Percentiles rank a stretch among this genome's conserved stretches.
Evolutionary conservation across 2,329 filamentous ascomycete species (phyloP).

Genomic region (Stagonosporopsis tanaceti): DNA sequence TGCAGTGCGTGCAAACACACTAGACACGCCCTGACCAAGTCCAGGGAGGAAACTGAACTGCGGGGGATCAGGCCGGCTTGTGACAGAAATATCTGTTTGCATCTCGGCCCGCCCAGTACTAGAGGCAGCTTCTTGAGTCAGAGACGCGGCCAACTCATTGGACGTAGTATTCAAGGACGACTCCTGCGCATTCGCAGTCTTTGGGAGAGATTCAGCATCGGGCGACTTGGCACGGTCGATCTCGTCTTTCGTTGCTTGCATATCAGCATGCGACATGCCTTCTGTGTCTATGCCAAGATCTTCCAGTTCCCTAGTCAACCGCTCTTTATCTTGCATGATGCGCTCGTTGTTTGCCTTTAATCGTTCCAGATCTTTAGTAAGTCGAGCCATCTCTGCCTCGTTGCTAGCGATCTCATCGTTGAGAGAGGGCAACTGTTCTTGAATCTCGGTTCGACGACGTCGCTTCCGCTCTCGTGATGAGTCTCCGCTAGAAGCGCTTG

Average conservation of each 20-base stretch:
- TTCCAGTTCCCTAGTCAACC: slow-evolving; percentile 59
- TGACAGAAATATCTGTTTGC: not conserved
- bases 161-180: not conserved
- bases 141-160: not conserved
- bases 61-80: not conserved
- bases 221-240: slow-evolving; percentile 41
- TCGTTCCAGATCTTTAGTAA: slow-evolving; percentile 57
- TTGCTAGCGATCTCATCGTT: slow-evolving; percentile 55
- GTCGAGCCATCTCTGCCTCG: slow-evolving; percentile 49
- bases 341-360: slow-evolving; percentile 49
- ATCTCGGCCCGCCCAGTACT: not conserved
- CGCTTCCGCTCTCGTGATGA: slow-evolving; percentile 23
- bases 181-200: not conserved
- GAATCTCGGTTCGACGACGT: slow-evolving; percentile 58
- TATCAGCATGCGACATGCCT: slow-evolving; percentile 55
- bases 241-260: slow-evolving; percentile 54
- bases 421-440: slow-evolving; percentile 56
- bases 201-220: slow-evolving; percentile 4
- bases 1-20: not conserved
- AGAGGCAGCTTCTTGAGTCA: not conserved
- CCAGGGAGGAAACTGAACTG: slow-evolving; percentile 23
- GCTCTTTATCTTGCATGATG: slow-evolving; percentile 52
- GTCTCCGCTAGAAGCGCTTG: not conserved
- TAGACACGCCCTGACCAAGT: slow-evolving; percentile 19
- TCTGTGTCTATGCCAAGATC: slow-evolving; percentile 58